Evolutionary conservation across 768 basidiomycete species (phyloP).

Genomic region (Suillus tomentosus): DNA sequence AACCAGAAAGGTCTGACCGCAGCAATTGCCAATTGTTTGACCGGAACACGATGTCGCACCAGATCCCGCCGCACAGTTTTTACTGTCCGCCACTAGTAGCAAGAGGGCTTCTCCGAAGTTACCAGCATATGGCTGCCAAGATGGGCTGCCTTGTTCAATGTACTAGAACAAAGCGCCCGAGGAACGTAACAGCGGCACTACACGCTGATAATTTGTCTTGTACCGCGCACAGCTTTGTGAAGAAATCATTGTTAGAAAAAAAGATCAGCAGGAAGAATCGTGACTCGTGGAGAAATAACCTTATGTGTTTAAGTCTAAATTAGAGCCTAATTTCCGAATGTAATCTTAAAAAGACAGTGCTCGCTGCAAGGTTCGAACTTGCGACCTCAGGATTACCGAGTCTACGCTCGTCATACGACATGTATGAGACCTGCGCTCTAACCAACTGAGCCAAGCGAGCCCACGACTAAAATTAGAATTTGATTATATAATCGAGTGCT

Average conservation of each 20-base stretch:
- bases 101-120: background rate
- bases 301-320: background rate
- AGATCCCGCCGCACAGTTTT: no score
- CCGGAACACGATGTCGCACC: no score
- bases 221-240: background rate
- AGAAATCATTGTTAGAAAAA: background rate
- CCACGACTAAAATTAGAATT: background rate
- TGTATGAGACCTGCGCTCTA: constrained; percentile 61
- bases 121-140: no score
- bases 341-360: constrained; percentile 33
- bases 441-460: constrained; percentile 57
- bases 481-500: background rate
- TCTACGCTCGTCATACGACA: constrained; percentile 31
- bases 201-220: background rate
- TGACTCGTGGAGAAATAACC: background rate
- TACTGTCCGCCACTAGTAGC: no score
- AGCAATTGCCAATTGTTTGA: no score
- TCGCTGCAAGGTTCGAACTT: constrained; percentile 65
- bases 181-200: background rate
- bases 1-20: no score
- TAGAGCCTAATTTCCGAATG: background rate
- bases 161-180: background rate
- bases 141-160: no score
- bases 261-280: background rate
- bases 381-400: constrained; percentile 58